phyloP scores from a whole-genome alignment of 208 protist genomes.

The Giardia duodenalis region DNA sequence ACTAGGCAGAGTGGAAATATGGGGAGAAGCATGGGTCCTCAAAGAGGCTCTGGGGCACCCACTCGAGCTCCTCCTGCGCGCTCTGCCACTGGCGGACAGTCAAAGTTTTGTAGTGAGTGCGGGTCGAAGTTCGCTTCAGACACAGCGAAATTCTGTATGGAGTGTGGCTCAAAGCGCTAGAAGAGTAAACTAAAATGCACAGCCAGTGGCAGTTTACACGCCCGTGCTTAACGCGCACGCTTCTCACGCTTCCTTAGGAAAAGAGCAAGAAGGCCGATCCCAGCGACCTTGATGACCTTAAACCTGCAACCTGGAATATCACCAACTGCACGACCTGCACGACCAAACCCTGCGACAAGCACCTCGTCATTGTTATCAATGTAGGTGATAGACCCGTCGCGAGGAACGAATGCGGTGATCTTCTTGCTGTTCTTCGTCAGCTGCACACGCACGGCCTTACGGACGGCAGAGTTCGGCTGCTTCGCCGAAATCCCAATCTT shows the following conservation, averaged over 20 bases:
- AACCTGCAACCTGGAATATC: constrained; percentile 98
- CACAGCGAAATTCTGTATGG: constrained; percentile 13
- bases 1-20: not conserved
- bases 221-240: constrained; percentile 26
- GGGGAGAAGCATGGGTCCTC: no score
- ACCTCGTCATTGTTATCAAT: constrained; percentile 97
- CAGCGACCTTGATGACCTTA: constrained; percentile 92
- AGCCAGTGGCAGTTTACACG: no score
- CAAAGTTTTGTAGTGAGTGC: constrained; percentile 1
- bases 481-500: constrained; percentile 98
- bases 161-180: not conserved
- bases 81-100: not conserved
- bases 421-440: constrained; percentile 99
- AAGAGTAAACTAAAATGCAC: no score
- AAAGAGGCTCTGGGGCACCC: not conserved
- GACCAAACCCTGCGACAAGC: constrained; percentile 92
- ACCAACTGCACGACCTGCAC: constrained; percentile 90
- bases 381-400: constrained; percentile 94
- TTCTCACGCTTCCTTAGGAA: constrained; percentile 44
- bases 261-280: constrained; percentile 67
- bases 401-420: constrained; percentile 96
- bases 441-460: constrained; percentile 98
- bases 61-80: not conserved
- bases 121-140: not conserved
- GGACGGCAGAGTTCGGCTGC: constrained; percentile 99